These are phyloP conservation scores for Sporothrix brasiliensis DNA, from an alignment of 2,329 filamentous ascomycete species.

Conservation along the genomic window DNA sequence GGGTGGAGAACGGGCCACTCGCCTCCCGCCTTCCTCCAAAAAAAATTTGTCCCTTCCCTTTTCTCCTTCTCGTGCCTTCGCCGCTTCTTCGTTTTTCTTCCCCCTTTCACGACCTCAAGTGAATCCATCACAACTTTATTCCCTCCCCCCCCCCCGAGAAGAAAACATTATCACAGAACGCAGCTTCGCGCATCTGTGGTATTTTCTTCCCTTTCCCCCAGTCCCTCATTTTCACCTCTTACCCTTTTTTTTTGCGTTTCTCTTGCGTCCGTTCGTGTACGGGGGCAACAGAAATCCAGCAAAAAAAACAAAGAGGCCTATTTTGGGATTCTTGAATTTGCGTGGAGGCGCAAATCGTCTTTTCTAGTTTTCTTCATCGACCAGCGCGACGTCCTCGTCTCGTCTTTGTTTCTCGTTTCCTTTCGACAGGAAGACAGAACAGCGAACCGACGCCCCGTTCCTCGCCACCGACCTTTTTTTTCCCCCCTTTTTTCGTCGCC, in stretches of 20 bases:
- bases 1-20: conserved; percentile 27
- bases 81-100: conserved; percentile 26
- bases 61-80: conserved; percentile 24
- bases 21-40: conserved; percentile 33
- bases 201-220: conserved; percentile 29
- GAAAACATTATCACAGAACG: conserved; percentile 35
- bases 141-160: conserved; percentile 26
- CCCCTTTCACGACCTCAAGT: conserved; percentile 34
- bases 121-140: conserved; percentile 31
- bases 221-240: conserved; percentile 21
- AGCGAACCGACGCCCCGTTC: conserved; percentile 2
- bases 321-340: conserved; percentile 7
- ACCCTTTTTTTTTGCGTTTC: conserved; percentile 24
- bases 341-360: conserved; percentile 21
- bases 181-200: conserved; percentile 33
- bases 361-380: conserved; percentile 1
- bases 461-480: background rate
- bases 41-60: conserved; percentile 28
- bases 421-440: conserved; percentile 14
- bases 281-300: conserved; percentile 28
- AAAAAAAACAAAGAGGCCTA: conserved; percentile 24
- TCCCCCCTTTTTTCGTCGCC: background rate
- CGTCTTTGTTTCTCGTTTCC: conserved; percentile 20
- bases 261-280: conserved; percentile 24
- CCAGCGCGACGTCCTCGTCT: conserved; percentile 13